A percentile compares a stretch with the other conserved stretches of the same genome.
Conservation (phyloP, 139 green algal species). For the Helicosporidium sp. region DNA sequence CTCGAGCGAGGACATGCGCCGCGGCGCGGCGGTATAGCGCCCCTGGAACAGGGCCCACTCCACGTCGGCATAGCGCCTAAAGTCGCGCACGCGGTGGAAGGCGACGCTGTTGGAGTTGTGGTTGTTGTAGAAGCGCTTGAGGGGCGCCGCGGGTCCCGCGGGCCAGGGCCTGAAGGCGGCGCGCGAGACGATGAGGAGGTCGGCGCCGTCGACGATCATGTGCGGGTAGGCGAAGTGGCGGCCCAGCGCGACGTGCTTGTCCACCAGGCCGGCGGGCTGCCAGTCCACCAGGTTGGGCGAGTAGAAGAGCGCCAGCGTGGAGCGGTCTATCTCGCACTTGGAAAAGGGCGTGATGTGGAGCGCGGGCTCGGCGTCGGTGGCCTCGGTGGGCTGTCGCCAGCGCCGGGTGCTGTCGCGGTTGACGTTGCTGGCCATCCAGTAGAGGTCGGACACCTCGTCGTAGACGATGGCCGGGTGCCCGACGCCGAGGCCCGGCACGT, state of each 20-base stretch:
- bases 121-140: constrained; percentile 8
- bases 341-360: constrained; percentile 14
- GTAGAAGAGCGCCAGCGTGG: constrained; percentile 10
- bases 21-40: neutral
- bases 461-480: constrained; percentile 14
- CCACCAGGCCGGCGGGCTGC: constrained; percentile 8
- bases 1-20: neutral
- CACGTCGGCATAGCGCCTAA: constrained; percentile 9
- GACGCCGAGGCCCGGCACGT: constrained; percentile 9
- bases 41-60: constrained; percentile 5
- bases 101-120: constrained; percentile 14
- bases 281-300: constrained; percentile 10
- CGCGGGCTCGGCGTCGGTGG: neutral
- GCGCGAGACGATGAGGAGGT: constrained; percentile 10
- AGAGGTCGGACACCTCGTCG: constrained; percentile 13
- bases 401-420: constrained; percentile 6
- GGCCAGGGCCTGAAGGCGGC: constrained; percentile 7
- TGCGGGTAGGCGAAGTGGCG: constrained; percentile 18
- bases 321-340: constrained; percentile 17
- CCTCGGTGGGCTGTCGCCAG: constrained; percentile 6
- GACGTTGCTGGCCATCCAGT: constrained; percentile 16
- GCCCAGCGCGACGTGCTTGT: constrained; percentile 9
- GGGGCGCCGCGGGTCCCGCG: neutral
- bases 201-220: constrained; percentile 9
- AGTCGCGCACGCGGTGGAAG: constrained; percentile 11